These are phyloP conservation scores for Shiraia bambusicola DNA, from an alignment of 2,329 filamentous ascomycete species.

Conservation along the genomic window DNA sequence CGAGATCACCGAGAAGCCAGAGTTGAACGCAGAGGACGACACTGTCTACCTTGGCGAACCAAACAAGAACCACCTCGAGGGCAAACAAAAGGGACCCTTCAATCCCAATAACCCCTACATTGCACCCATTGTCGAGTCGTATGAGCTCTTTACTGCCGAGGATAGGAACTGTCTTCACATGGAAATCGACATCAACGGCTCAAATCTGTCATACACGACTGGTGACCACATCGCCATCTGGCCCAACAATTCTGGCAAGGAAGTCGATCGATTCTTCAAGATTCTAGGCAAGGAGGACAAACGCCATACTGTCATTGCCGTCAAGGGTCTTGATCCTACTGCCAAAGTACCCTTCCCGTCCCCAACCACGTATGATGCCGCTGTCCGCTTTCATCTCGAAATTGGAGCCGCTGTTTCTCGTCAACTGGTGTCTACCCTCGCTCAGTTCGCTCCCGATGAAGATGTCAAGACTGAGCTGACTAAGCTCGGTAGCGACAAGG, in stretches of 20 bases:
- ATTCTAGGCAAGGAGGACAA: slow-evolving; percentile 76
- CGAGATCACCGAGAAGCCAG: slow-evolving; percentile 73
- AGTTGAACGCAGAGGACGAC: slow-evolving; percentile 70
- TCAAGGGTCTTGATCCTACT: slow-evolving; percentile 91
- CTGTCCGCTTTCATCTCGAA: slow-evolving; percentile 93
- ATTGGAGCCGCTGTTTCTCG: slow-evolving; percentile 93
- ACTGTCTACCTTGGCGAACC: slow-evolving; percentile 94
- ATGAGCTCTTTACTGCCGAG: slow-evolving; percentile 84
- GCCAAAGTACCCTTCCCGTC: slow-evolving; percentile 97
- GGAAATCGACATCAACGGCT: slow-evolving; percentile 88
- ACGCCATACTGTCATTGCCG: slow-evolving; percentile 76
- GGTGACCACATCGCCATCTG: slow-evolving; percentile 97
- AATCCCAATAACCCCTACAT: slow-evolving; percentile 97
- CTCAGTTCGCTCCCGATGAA: slow-evolving; percentile 86
- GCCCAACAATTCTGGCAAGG: slow-evolving; percentile 91
- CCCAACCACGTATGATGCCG: slow-evolving; percentile 93
- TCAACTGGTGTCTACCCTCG: slow-evolving; percentile 85
- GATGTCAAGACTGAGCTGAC: slow-evolving; percentile 82
- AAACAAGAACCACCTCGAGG: slow-evolving; percentile 92
- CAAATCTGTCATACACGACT: slow-evolving; percentile 89
- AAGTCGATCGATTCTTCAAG: slow-evolving; percentile 86
- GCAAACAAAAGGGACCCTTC: slow-evolving; percentile 80
- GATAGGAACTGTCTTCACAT: slow-evolving; percentile 95
- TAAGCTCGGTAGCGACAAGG: slow-evolving; percentile 87
- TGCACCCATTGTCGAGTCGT: slow-evolving; percentile 87